phyloP scores from a whole-genome alignment of 192 early-diverging fungal genomes.

The Chytriomyces sp. region DNA sequence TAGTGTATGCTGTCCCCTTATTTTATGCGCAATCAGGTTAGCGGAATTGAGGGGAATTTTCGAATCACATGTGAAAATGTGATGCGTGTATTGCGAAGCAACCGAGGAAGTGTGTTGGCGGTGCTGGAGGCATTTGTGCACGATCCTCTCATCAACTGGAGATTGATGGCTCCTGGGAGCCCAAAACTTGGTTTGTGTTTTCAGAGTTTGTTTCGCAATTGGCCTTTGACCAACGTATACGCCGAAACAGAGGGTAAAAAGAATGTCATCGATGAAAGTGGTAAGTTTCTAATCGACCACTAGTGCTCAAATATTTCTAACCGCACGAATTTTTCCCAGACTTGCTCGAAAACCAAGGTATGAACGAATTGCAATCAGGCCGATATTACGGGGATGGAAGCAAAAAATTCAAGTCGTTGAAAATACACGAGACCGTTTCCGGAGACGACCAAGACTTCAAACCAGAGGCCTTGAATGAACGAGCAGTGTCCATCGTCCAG shows the following conservation, averaged over 20 bases:
- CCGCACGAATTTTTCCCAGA: not conserved
- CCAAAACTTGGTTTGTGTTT: slow-evolving; percentile 11
- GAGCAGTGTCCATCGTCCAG: slow-evolving; percentile 76
- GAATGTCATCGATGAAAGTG: slow-evolving; percentile 5
- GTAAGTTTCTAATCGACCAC: not conserved
- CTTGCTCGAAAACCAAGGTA: not conserved
- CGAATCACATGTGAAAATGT: slow-evolving; percentile 85
- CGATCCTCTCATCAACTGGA: slow-evolving; percentile 84
- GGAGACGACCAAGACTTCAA: slow-evolving; percentile 27
- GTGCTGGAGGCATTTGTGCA: slow-evolving; percentile 91
- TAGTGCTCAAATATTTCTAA: not conserved
- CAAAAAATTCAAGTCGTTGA: slow-evolving; percentile 22
- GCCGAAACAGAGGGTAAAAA: not conserved
- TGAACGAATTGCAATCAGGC: slow-evolving; percentile 10
- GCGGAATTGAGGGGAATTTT: slow-evolving; percentile 87
- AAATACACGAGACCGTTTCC: not conserved
- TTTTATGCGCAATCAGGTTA: slow-evolving; percentile 37
- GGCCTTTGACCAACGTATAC: not conserved
- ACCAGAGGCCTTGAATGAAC: slow-evolving; percentile 62
- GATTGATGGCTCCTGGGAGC: slow-evolving; percentile 53
- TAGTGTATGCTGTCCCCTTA: not conserved
- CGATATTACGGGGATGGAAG: slow-evolving; percentile 5
- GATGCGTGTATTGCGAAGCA: slow-evolving; percentile 81
- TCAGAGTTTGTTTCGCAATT: not conserved
- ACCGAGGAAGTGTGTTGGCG: slow-evolving; percentile 90